phyloP scores from a whole-genome alignment of 768 basidiomycete species.

The Russula foetens region DNA sequence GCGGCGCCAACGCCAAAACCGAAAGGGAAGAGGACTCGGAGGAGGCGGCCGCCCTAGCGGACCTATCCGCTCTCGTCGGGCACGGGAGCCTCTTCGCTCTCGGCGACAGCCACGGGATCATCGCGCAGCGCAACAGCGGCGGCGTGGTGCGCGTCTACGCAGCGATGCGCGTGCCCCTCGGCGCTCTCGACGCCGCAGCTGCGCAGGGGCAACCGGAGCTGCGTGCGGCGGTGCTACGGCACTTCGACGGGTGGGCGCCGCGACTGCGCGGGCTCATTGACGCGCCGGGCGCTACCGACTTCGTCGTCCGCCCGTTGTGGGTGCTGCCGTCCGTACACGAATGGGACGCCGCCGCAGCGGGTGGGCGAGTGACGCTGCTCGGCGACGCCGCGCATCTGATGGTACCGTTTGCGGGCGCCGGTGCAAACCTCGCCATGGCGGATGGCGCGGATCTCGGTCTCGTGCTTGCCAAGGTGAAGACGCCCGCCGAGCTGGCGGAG shows the following conservation, averaged over 20 bases:
- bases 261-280: constrained; percentile 14
- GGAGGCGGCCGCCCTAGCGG: neutral
- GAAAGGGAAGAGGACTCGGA: neutral
- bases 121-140: constrained; percentile 29
- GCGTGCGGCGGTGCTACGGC: neutral
- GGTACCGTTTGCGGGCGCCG: constrained; percentile 32
- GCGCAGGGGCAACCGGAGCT: neutral
- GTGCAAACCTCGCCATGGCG: constrained; percentile 31
- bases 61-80: constrained; percentile 21
- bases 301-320: constrained; percentile 17
- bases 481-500: neutral
- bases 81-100: constrained; percentile 26
- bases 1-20: too few species aligned
- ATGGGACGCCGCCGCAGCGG: constrained; percentile 16
- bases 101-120: constrained; percentile 23
- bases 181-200: neutral
- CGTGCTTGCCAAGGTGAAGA: constrained; percentile 6
- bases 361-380: constrained; percentile 20
- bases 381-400: constrained; percentile 35
- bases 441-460: constrained; percentile 22
- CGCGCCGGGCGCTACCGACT: constrained; percentile 1
- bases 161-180: constrained; percentile 1
- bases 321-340: constrained; percentile 11
- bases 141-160: constrained; percentile 16
- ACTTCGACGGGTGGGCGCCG: constrained; percentile 3